phyloP scores from a whole-genome alignment of 768 basidiomycete genomes.

The Podaxis sp. region DNA sequence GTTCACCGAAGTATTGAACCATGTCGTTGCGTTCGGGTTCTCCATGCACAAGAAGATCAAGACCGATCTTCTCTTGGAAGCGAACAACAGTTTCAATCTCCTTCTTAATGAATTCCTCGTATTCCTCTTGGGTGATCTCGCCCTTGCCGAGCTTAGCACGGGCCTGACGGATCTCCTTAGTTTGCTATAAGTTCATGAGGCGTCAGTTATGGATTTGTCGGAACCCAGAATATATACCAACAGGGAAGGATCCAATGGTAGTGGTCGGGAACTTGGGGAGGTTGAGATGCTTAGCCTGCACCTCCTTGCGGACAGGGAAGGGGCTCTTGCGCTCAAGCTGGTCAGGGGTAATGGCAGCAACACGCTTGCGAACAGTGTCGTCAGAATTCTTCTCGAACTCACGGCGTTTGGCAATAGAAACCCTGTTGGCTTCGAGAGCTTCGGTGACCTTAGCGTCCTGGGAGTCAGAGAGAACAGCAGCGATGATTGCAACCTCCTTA shows the following conservation, averaged over 20 bases:
- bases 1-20: conserved; percentile 99
- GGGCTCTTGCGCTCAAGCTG: conserved; percentile 85
- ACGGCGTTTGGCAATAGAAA: conserved; percentile 90
- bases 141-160: conserved; percentile 94
- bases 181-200: conserved; percentile 60
- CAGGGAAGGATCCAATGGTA: conserved; percentile 98
- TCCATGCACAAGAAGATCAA: conserved; percentile 97
- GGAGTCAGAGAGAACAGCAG: conserved; percentile 80
- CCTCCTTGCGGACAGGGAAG: conserved; percentile 83
- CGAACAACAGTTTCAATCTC: conserved; percentile 91
- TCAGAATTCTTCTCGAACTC: conserved; percentile 93
- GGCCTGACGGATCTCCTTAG: conserved; percentile 96
- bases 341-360: conserved; percentile 85
- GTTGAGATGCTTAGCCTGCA: conserved; percentile 84
- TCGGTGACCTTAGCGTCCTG: conserved; percentile 69
- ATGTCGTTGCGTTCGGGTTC: conserved; percentile 99
- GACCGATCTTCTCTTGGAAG: conserved; percentile 96
- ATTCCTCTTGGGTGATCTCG: conserved; percentile 81
- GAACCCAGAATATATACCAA: conserved; percentile 30
- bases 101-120: conserved; percentile 98
- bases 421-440: conserved; percentile 85
- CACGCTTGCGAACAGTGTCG: conserved; percentile 92
- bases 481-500: conserved; percentile 83
- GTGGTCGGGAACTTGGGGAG: conserved; percentile 98
- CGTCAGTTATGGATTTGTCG: conserved; percentile 11